phyloP scores from a whole-genome alignment of 208 protist genomes.

The Herpetomonas tarakana region DNA sequence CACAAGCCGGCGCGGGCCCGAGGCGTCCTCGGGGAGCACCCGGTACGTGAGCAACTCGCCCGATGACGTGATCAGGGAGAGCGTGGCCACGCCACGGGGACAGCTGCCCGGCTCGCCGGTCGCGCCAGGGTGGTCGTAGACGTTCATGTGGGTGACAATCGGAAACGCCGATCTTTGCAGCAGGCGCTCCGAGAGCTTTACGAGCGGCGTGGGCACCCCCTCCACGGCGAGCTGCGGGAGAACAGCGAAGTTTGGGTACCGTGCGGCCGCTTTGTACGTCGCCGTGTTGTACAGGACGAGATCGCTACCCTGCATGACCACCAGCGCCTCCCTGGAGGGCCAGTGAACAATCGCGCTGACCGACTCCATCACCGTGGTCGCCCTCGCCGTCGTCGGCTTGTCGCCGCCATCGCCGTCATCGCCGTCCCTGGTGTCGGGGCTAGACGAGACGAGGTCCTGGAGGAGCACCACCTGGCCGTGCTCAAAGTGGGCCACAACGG shows the following conservation, averaged over 20 bases:
- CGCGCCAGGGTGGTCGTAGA: slow-evolving; percentile 34
- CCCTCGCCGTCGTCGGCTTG: slow-evolving; percentile 1
- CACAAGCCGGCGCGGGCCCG: slow-evolving; percentile 53
- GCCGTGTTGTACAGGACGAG: slow-evolving; percentile 35
- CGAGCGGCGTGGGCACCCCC: slow-evolving; percentile 22
- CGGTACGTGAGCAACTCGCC: slow-evolving; percentile 80
- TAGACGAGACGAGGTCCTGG: slow-evolving; percentile 14
- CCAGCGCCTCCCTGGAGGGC: slow-evolving; percentile 17
- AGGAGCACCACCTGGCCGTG: slow-evolving; percentile 3
- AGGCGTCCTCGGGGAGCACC: slow-evolving; percentile 26
- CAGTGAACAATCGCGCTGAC: slow-evolving; percentile 43
- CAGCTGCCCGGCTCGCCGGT: slow-evolving; percentile 13
- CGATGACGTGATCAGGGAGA: slow-evolving; percentile 56
- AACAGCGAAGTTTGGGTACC: slow-evolving; percentile 51
- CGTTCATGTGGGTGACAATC: slow-evolving; percentile 46
- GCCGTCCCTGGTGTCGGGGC: too few relatives aligned
- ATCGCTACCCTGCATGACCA: slow-evolving; percentile 31
- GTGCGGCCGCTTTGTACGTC: not conserved
- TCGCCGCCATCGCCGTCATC: slow-evolving; percentile 12
- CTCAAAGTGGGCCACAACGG: slow-evolving; percentile 1
- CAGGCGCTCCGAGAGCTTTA: slow-evolving; percentile 24
- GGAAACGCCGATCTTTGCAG: slow-evolving; percentile 44
- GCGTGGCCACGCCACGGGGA: slow-evolving; percentile 16
- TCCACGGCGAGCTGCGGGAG: slow-evolving; percentile 44
- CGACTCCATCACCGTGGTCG: slow-evolving; percentile 23